Base-by-base conservation (phyloP, 495 filamentous ascomycete genomes). In the Aspergillus biplanus region DNA sequence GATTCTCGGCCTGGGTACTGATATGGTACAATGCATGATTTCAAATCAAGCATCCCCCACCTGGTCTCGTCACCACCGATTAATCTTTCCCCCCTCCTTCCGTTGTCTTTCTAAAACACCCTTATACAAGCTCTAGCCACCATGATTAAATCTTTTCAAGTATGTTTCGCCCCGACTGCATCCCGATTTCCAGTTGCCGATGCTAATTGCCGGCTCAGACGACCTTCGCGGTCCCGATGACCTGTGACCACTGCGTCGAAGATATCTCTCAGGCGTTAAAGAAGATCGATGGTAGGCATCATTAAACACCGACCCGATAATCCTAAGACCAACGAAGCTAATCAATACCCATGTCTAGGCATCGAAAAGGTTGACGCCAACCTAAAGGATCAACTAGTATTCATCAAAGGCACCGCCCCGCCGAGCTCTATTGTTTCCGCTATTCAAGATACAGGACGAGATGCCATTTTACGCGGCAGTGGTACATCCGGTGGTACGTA, bases 151-250 rank as follows among this genome's bases (percentile, higher is more conserved):
- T 79, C 85, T 52, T 88, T 88, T 69, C 77, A 86, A 78, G 83
- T 84, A 53, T 52, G 80, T 67, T 31, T 52, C 49, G 8, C 33
- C 6, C 27, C 21, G 4, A 12, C 15, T 56, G 5, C n/a, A 11
- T 13, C 49, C 7, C 37, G 39, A 7, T 42, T 31, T 7, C 9
- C 18, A 37, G 32, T n/a, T 39, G 35, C 31, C 44, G 55, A 63
- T 35, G 52, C 59, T 61, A 54, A 58, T 34, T 21, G 42, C 21
- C 52, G 47, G 31, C 27, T 50, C 62, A 97, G 91, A 96, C 93
- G 46, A 89, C 93, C 63, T 97, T 99, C 71, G 91, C 94, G 63
- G 95, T 98, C 73, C 93, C 92, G 31, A 89, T 99, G 84, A 90
- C 86, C 75, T 98, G 95, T 76, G 89, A 96, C 47, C 74, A 80